Evolutionary conservation across 371 early-diverging fungal species (phyloP).

Genomic region (Zychaea mexicana): DNA sequence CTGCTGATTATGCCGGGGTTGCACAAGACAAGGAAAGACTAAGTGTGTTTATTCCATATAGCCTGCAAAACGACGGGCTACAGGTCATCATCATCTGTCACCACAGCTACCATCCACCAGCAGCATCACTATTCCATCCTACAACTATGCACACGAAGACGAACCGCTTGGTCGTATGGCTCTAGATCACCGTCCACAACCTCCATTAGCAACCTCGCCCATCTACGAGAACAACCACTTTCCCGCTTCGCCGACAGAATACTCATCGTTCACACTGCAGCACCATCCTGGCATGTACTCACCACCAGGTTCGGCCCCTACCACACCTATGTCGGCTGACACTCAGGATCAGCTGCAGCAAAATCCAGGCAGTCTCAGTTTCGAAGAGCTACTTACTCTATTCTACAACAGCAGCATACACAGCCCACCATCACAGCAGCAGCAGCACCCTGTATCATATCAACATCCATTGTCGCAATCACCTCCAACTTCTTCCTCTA

Average conservation of each 20-base stretch:
- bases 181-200: conserved; percentile 7
- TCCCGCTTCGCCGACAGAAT: neutral
- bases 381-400: conserved; percentile 27
- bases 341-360: neutral
- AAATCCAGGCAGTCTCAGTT: conserved; percentile 27
- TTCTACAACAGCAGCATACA: conserved; percentile 18
- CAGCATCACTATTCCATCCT: conserved; percentile 22
- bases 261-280: neutral
- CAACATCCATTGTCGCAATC: neutral
- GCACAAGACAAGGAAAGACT: neutral
- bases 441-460: conserved; percentile 21
- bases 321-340: conserved; percentile 4
- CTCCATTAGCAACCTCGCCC: conserved; percentile 4
- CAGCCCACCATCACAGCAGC: conserved; percentile 1
- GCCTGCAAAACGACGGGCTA: conserved; percentile 20
- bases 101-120: conserved; percentile 5
- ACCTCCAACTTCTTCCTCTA: neutral
- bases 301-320: conserved; percentile 1
- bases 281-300: neutral
- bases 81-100: conserved; percentile 4
- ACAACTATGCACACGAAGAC: conserved; percentile 8
- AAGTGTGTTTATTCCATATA: neutral
- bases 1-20: too few species aligned
- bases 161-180: neutral
- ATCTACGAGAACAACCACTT: neutral